A percentile compares a stretch with the other conserved stretches of the same genome.
phyloP scores from a whole-genome alignment of 306 rosid species.

The Adenanthera pavonina region DNA sequence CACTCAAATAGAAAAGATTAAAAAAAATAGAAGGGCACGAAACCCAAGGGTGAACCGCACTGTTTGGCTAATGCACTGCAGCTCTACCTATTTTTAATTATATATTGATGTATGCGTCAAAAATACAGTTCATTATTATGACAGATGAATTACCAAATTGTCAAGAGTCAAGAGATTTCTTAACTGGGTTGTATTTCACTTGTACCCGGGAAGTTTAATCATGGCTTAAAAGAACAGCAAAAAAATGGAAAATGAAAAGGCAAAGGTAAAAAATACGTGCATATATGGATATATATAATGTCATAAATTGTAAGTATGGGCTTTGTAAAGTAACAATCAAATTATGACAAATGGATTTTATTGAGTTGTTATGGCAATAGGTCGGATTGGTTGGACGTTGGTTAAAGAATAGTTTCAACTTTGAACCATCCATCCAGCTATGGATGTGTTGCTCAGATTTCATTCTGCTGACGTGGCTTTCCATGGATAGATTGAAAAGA shows the following conservation, averaged over 20 bases:
- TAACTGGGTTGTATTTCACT: background rate
- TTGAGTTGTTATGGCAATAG: background rate
- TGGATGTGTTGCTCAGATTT: background rate
- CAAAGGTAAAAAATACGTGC: background rate
- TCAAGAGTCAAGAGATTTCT: constrained; percentile 3
- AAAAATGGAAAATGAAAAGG: no score
- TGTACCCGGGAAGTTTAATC: background rate
- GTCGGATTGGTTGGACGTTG: constrained; percentile 28
- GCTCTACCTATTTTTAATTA: no score
- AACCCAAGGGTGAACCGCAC: no score
- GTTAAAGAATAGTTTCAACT: constrained; percentile 17
- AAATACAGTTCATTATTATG: background rate
- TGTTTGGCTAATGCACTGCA: no score
- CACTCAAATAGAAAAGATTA: no score
- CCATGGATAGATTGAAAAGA: background rate
- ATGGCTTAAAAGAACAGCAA: background rate
- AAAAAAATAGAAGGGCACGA: no score
- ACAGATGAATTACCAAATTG: background rate
- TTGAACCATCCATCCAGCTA: constrained; percentile 9
- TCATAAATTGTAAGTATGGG: background rate
- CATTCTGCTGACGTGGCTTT: constrained; percentile 3
- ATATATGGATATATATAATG: no score
- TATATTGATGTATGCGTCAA: no score
- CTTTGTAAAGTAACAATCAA: background rate
- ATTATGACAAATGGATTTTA: background rate